Conservation (phyloP, 2,329 filamentous ascomycete genomes). For the Pseudocercospora crystallina region DNA sequence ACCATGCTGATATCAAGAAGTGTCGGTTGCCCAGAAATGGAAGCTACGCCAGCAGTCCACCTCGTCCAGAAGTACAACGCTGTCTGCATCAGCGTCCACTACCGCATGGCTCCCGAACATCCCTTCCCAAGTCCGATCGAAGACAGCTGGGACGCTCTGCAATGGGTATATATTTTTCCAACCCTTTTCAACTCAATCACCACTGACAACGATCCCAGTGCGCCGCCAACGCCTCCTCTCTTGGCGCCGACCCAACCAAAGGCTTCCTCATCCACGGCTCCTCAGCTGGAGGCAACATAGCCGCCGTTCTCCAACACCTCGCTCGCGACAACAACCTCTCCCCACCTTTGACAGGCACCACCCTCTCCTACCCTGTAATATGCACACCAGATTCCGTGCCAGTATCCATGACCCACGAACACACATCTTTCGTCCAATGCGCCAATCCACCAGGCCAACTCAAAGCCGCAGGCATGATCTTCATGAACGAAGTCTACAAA, state of each 20-base stretch:
- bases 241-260: constrained; percentile 41
- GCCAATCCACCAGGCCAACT: constrained; percentile 37
- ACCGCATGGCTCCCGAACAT: constrained; percentile 60
- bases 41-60: constrained; percentile 2
- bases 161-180: constrained; percentile 50
- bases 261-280: constrained; percentile 52
- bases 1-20: not conserved
- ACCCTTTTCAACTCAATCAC: not conserved
- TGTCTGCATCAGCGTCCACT: constrained; percentile 61
- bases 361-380: constrained; percentile 43
- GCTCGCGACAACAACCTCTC: constrained; percentile 43
- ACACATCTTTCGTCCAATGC: constrained; percentile 43
- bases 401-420: constrained; percentile 39
- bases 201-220: constrained; percentile 32
- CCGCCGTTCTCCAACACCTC: constrained; percentile 41
- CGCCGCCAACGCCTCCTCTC: constrained; percentile 39
- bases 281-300: constrained; percentile 48
- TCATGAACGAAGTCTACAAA: constrained; percentile 26
- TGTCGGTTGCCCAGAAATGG: constrained; percentile 6
- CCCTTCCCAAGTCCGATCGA: constrained; percentile 63
- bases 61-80: constrained; percentile 56
- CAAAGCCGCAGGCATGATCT: constrained; percentile 40
- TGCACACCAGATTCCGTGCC: constrained; percentile 38
- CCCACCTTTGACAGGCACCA: constrained; percentile 46
- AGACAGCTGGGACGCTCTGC: constrained; percentile 61